A percentile compares a stretch with the other conserved stretches of the same genome.
phyloP scores from a whole-genome alignment of 352 stramenopile species.

The Globisporangium irregulare region DNA sequence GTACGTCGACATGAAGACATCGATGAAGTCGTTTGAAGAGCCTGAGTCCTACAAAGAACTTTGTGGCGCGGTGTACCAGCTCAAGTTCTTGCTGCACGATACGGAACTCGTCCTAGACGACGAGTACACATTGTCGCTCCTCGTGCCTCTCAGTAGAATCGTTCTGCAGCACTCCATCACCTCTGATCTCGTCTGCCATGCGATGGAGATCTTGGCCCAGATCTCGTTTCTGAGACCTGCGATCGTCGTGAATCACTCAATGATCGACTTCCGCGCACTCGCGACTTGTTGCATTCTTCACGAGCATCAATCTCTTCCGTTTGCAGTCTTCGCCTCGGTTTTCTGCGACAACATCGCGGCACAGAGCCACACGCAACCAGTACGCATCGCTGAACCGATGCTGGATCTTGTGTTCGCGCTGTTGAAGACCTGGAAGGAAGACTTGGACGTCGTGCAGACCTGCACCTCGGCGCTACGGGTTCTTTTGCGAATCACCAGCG shows the following conservation, averaged over 20 bases:
- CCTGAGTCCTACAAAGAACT: slow-evolving; percentile 15
- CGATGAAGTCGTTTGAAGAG: background rate
- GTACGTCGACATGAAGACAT: slow-evolving; percentile 12
- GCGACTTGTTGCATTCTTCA: slow-evolving; percentile 26
- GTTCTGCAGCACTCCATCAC: slow-evolving; percentile 24
- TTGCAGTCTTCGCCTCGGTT: slow-evolving; percentile 13
- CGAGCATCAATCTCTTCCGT: slow-evolving; percentile 20
- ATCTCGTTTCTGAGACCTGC: slow-evolving; percentile 27
- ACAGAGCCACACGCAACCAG: background rate
- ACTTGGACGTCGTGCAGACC: slow-evolving; percentile 6
- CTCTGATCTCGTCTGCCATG: slow-evolving; percentile 20
- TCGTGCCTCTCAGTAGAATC: slow-evolving; percentile 23
- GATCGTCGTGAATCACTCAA: slow-evolving; percentile 11
- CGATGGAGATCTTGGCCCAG: slow-evolving; percentile 23
- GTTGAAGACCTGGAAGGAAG: slow-evolving; percentile 9
- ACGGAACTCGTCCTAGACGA: slow-evolving; percentile 17
- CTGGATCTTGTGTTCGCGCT: slow-evolving; percentile 4
- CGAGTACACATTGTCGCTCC: slow-evolving; percentile 16
- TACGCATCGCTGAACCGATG: background rate
- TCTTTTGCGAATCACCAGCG: background rate
- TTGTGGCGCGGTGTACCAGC: slow-evolving; percentile 17
- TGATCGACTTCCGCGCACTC: slow-evolving; percentile 18
- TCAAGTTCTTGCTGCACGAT: slow-evolving; percentile 25
- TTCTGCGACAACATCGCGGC: slow-evolving; percentile 9
- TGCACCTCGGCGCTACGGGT: slow-evolving; percentile 4